These are phyloP conservation scores for Komagataella mondaviorum DNA, from an alignment of 805 yeast genomes.

Conservation along the genomic window DNA sequence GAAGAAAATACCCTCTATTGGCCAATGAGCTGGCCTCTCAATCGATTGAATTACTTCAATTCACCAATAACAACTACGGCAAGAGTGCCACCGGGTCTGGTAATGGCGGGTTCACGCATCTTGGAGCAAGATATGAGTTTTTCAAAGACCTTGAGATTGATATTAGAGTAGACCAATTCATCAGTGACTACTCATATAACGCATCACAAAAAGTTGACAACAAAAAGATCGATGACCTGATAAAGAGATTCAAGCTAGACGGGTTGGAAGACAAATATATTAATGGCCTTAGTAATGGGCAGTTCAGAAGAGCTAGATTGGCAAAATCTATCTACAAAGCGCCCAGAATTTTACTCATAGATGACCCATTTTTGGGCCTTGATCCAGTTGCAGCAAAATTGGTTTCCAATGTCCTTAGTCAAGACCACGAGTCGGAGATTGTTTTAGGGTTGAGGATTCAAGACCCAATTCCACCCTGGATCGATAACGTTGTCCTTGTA, in stretches of 20 bases:
- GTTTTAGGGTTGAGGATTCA: conserved; percentile 68
- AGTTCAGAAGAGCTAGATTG: conserved; percentile 77
- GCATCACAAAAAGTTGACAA: conserved; percentile 21
- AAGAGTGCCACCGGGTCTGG: conserved; percentile 16
- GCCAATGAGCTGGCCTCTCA: conserved; percentile 26
- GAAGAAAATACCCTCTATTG: conserved; percentile 43
- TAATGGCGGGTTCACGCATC: conserved; percentile 46
- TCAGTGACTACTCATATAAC: conserved; percentile 40
- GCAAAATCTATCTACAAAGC: conserved; percentile 57
- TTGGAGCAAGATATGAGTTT: conserved; percentile 82
- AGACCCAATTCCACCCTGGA: conserved; percentile 71
- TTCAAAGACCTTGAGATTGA: conserved; percentile 72
- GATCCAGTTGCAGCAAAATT: conserved; percentile 60
- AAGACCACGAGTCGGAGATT: conserved; percentile 16
- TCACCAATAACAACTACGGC: conserved; percentile 21
- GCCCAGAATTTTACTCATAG: conserved; percentile 61
- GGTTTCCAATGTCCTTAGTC: conserved; percentile 40
- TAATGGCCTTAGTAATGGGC: conserved; percentile 87
- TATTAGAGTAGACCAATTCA: conserved; percentile 47
- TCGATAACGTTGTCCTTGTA: conserved; percentile 56
- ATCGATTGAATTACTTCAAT: conserved; percentile 23
- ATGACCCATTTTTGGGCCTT: conserved; percentile 87
- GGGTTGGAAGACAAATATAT: conserved; percentile 63
- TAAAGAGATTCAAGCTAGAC: conserved; percentile 37
- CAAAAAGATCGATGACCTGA: conserved; percentile 24